Evolutionary conservation across 331 rosid genomes (phyloP).

Genomic region (Dryas integrifolia): DNA sequence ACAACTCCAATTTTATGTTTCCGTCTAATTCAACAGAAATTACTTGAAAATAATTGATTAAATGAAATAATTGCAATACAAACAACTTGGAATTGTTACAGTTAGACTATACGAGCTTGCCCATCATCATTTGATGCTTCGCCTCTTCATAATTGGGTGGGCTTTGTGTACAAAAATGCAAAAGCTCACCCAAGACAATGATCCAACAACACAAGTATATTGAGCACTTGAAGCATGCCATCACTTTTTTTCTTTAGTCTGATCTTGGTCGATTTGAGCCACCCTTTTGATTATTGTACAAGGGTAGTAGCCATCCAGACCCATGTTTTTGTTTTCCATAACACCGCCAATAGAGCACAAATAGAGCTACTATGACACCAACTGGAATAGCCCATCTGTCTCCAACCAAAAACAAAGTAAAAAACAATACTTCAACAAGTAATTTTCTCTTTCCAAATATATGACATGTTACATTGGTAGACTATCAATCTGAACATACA

Average conservation of each 20-base stretch:
- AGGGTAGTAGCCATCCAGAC: slow-evolving; percentile 63
- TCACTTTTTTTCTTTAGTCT: slow-evolving; percentile 41
- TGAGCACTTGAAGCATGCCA: slow-evolving; percentile 14
- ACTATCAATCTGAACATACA: too few relatives aligned
- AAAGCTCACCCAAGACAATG: slow-evolving; percentile 38
- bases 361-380: slow-evolving; percentile 40
- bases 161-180: slow-evolving; percentile 37
- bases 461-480: too few relatives aligned
- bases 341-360: slow-evolving; percentile 81
- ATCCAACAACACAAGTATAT: slow-evolving; percentile 14
- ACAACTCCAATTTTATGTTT: slow-evolving; percentile 6
- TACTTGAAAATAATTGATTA: slow-evolving; percentile 19
- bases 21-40: slow-evolving; percentile 18
- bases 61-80: slow-evolving; percentile 22
- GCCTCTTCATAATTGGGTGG: slow-evolving; percentile 24
- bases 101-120: slow-evolving; percentile 20
- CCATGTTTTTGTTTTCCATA: slow-evolving; percentile 66
- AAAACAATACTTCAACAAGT: neutral
- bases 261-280: slow-evolving; percentile 62
- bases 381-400: slow-evolving; percentile 95
- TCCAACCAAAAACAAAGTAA: neutral
- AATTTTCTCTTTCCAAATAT: too few relatives aligned
- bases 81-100: slow-evolving; percentile 30
- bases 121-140: slow-evolving; percentile 26
- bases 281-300: slow-evolving; percentile 50